These are phyloP conservation scores for Porpolomopsis calyptriformis DNA, from an alignment of 768 basidiomycete genomes.

Conservation along the genomic window DNA sequence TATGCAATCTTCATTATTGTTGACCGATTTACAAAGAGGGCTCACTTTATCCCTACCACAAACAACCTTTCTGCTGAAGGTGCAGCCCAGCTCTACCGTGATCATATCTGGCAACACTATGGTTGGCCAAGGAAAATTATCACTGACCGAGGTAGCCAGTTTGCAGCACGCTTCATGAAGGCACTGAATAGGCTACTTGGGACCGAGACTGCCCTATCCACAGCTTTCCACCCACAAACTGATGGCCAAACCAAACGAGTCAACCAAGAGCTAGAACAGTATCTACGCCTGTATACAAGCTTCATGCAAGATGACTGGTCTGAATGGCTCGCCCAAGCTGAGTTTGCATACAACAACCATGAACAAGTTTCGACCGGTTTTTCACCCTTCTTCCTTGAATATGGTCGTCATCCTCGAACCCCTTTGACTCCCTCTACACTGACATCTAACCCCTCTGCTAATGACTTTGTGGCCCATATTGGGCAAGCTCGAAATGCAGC, in stretches of 20 bases:
- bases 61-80: not conserved
- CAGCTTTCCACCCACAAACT: not conserved
- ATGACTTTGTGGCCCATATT: not conserved
- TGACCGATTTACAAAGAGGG: not conserved
- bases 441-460: not conserved
- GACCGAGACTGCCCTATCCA: not conserved
- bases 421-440: not conserved
- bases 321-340: slow-evolving; percentile 18
- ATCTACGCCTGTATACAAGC: slow-evolving; percentile 18
- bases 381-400: not conserved
- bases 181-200: not conserved
- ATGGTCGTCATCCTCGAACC: not conserved
- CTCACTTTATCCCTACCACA: not conserved
- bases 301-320: slow-evolving; percentile 24
- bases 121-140: not conserved
- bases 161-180: not conserved
- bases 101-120: not conserved
- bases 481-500: not conserved
- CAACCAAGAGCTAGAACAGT: slow-evolving; percentile 5
- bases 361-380: not conserved
- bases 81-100: not conserved
- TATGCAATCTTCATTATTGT: not conserved
- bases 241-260: not conserved
- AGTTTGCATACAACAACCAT: slow-evolving; percentile 25
- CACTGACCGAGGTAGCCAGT: not conserved